phyloP scores from a whole-genome alignment of 2,329 filamentous ascomycete genomes.

The Penicillium griseofulvum region DNA sequence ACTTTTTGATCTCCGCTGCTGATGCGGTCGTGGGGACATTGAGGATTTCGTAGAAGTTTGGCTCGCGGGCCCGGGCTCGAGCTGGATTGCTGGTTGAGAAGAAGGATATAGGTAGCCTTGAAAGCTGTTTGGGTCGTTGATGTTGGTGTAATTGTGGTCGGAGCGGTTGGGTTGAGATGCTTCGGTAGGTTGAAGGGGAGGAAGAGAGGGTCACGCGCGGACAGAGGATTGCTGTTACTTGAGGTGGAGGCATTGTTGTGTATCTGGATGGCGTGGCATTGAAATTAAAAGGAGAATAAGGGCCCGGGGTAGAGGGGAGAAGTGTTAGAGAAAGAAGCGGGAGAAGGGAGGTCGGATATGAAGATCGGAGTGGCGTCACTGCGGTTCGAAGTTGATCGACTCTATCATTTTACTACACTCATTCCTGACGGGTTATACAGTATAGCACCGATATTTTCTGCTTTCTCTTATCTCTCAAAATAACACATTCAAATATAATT shows the following conservation, averaged over 20 bases:
- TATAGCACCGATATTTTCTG: no score
- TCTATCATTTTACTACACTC: neutral
- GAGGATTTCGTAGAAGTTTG: slow-evolving; percentile 80
- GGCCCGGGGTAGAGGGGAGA: neutral
- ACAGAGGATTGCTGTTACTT: neutral
- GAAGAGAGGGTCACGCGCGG: neutral
- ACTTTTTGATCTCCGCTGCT: slow-evolving; percentile 81
- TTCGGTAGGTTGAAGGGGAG: neutral
- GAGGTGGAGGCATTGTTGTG: slow-evolving; percentile 1
- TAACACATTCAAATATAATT: neutral
- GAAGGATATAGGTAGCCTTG: neutral
- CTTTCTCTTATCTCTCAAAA: neutral
- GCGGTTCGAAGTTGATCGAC: neutral
- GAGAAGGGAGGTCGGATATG: neutral
- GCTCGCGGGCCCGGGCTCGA: slow-evolving; percentile 26
- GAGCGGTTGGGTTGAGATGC: neutral
- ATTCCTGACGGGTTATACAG: neutral
- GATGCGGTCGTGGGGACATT: slow-evolving; percentile 69
- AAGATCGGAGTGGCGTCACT: slow-evolving; percentile 8
- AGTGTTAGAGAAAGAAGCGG: neutral
- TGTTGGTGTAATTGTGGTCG: slow-evolving; percentile 1
- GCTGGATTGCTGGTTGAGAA: slow-evolving; percentile 49
- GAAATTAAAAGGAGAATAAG: neutral
- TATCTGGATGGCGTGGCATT: neutral
- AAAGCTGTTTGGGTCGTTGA: neutral